These are phyloP conservation scores for Chernovozyma aurita DNA, from an alignment of 1,139 yeast genomes.

Conservation along the genomic window DNA sequence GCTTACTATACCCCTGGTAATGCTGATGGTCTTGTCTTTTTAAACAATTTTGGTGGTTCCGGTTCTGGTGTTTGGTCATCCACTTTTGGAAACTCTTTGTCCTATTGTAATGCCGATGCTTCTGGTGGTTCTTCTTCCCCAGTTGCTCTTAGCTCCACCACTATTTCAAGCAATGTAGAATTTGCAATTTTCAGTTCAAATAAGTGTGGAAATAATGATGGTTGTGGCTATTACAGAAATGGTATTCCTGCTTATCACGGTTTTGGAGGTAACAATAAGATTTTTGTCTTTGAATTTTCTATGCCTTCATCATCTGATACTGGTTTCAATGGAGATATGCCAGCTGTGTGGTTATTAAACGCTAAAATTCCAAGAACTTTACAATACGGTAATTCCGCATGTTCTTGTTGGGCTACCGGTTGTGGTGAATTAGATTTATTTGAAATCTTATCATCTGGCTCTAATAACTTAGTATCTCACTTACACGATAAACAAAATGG, in stretches of 20 bases:
- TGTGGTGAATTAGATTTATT: conserved; percentile 83
- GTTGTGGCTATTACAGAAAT: conserved; percentile 67
- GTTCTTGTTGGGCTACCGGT: conserved; percentile 75
- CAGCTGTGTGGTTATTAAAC: conserved; percentile 75
- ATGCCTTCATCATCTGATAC: conserved; percentile 51
- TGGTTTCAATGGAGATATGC: conserved; percentile 53
- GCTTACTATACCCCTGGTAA: conserved; percentile 64
- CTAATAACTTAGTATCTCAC: conserved; percentile 70
- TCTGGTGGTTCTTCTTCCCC: conserved; percentile 59
- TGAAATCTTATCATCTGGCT: conserved; percentile 70
- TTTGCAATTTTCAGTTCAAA: conserved; percentile 56
- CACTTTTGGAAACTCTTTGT: conserved; percentile 86
- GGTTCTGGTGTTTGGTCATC: conserved; percentile 84
- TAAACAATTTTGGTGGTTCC: conserved; percentile 80
- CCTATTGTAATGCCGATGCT: conserved; percentile 78
- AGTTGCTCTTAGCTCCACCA: conserved; percentile 47
- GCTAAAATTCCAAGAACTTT: conserved; percentile 78
- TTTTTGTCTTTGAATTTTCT: conserved; percentile 67
- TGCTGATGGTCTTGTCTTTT: conserved; percentile 68
- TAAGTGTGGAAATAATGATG: conserved; percentile 46
- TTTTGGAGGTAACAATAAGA: conserved; percentile 58
- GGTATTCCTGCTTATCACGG: conserved; percentile 77
- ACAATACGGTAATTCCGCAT: conserved; percentile 58
- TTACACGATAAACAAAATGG: conserved; percentile 85
- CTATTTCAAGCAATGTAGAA: conserved; percentile 55